A percentile compares a stretch with the other conserved stretches of the same genome.
phyloP scores from a whole-genome alignment of 495 filamentous ascomycete genomes.

The Hyphodiscus hymeniophilus region DNA sequence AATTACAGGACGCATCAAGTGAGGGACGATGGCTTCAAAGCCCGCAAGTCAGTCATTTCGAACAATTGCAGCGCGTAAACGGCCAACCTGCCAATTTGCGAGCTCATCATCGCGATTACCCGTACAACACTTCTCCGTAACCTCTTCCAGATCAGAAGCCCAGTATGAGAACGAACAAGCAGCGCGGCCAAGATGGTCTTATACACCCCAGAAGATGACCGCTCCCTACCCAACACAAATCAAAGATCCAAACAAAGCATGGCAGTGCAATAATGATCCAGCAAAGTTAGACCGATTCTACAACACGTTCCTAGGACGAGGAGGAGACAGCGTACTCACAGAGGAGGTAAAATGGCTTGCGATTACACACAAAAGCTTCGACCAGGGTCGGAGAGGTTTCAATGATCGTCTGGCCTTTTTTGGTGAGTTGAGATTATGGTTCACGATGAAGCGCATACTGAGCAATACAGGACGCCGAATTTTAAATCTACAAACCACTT shows the following conservation, averaged over 20 bases:
- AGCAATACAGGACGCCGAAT: conserved; percentile 63
- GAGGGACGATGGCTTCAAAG: conserved; percentile 20
- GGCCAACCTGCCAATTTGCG: conserved; percentile 8
- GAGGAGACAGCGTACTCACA: conserved; percentile 62
- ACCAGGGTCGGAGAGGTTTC: conserved; percentile 86
- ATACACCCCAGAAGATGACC: conserved; percentile 70
- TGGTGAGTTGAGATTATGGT: conserved; percentile 47
- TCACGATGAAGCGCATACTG: conserved; percentile 4
- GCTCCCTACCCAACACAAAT: conserved; percentile 55
- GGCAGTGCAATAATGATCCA: conserved; percentile 67
- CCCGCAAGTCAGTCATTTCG: conserved; percentile 11
- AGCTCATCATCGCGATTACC: conserved; percentile 1
- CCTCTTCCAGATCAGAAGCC: conserved; percentile 7
- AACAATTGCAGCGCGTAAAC: conserved; percentile 2
- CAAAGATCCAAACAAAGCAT: conserved; percentile 41
- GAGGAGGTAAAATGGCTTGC: conserved; percentile 96
- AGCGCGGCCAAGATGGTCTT: conserved; percentile 66
- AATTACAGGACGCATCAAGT: background rate
- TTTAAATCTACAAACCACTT: conserved; percentile 65
- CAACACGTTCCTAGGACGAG: conserved; percentile 56
- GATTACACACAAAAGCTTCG: conserved; percentile 97
- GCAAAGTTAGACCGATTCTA: conserved; percentile 66
- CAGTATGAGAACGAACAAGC: conserved; percentile 29
- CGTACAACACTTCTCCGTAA: conserved; percentile 17
- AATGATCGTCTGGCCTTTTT: conserved; percentile 90